Percentiles rank a stretch among this genome's conserved stretches.
Evolutionary conservation across 805 yeast species (phyloP).

Genomic region (Tetrapisispora iriomotensis): DNA sequence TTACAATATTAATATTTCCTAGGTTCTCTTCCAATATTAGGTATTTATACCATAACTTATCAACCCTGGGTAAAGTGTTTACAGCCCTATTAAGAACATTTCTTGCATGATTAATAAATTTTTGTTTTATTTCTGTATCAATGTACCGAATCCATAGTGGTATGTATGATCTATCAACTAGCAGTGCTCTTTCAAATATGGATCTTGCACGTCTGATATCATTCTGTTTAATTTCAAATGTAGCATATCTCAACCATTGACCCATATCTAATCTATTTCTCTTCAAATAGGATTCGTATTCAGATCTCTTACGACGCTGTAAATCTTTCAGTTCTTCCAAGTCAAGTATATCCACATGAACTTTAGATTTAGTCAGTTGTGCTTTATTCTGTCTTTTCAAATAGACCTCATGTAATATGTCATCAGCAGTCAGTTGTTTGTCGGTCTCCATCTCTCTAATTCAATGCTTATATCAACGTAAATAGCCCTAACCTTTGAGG

Average conservation of each 20-base stretch:
- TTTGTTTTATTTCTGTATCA: conserved; percentile 61
- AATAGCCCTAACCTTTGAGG: too few relatives aligned
- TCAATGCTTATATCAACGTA: too few relatives aligned
- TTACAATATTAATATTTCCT: conserved; percentile 49
- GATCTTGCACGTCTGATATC: conserved; percentile 77
- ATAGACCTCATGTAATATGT: conserved; percentile 52
- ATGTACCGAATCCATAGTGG: conserved; percentile 83
- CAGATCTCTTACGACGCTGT: conserved; percentile 69
- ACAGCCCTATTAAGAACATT: conserved; percentile 75
- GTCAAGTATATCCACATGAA: conserved; percentile 46
- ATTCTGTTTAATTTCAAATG: conserved; percentile 72
- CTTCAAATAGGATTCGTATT: conserved; percentile 78
- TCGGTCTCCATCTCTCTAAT: background rate
- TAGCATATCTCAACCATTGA: conserved; percentile 90
- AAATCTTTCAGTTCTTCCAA: conserved; percentile 69
- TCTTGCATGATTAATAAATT: conserved; percentile 79
- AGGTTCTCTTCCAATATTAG: conserved; percentile 74
- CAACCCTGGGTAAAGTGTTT: conserved; percentile 62
- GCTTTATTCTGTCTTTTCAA: conserved; percentile 23
- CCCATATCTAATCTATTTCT: conserved; percentile 72
- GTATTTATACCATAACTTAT: conserved; percentile 80
- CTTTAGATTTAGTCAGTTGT: conserved; percentile 11
- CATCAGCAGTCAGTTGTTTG: conserved; percentile 56
- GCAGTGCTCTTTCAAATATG: conserved; percentile 76
- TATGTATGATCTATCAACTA: conserved; percentile 62